phyloP scores from a whole-genome alignment of 176 grass and related monocot species.

The Poa annua region DNA sequence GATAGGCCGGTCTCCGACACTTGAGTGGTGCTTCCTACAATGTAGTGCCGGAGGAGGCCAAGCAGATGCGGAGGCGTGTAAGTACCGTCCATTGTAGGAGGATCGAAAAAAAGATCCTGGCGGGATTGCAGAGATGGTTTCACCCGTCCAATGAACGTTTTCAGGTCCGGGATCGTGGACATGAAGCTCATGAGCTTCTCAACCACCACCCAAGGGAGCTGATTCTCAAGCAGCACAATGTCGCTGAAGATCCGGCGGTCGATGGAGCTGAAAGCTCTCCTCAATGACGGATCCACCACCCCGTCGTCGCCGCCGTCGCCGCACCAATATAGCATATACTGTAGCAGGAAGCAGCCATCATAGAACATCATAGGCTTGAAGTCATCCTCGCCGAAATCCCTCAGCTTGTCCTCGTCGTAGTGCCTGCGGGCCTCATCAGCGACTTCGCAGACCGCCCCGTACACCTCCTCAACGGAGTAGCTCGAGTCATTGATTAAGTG shows the following conservation, averaged over 20 bases:
- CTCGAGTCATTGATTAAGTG: constrained; percentile 1
- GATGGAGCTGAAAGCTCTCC: background rate
- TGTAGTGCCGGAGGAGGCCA: background rate
- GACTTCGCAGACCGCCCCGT: background rate
- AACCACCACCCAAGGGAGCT: constrained; percentile 6
- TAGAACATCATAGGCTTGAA: constrained; percentile 17
- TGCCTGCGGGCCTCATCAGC: background rate
- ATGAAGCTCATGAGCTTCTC: background rate
- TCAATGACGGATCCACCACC: background rate
- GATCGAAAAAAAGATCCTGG: background rate
- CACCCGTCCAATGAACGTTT: background rate
- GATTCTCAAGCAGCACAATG: background rate
- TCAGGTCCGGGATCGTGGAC: background rate
- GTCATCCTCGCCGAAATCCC: background rate
- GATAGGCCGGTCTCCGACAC: background rate
- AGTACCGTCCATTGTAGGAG: background rate
- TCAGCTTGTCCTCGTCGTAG: background rate
- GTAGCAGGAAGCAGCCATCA: constrained; percentile 21
- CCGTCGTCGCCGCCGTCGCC: background rate
- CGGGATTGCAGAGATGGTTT: background rate
- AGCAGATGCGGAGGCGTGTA: background rate
- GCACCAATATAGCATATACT: background rate
- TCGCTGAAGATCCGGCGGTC: background rate
- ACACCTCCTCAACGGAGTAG: background rate
- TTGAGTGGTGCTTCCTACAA: background rate